Evolutionary conservation across 768 basidiomycete species (phyloP).

Genomic region (Clavulina sp.): DNA sequence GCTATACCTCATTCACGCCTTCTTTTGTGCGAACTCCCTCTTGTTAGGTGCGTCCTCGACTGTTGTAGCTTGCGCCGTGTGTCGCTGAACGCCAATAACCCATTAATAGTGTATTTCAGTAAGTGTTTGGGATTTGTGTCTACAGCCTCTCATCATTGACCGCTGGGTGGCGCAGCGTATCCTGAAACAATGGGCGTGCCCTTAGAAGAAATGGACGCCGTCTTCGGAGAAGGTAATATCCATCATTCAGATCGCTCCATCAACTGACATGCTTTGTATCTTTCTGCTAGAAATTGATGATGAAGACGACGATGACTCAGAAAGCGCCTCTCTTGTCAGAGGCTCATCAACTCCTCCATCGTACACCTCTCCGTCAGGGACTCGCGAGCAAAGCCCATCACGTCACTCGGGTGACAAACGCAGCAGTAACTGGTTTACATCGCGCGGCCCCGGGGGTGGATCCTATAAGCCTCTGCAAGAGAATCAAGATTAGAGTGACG

Average conservation of each 20-base stretch:
- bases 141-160: no score
- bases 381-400: neutral
- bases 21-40: conserved; percentile 78
- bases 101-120: conserved; percentile 1
- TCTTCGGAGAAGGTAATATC: conserved; percentile 27
- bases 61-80: neutral
- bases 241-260: neutral
- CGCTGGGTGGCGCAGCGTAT: conserved; percentile 37
- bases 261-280: neutral
- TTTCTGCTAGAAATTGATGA: neutral
- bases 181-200: conserved; percentile 16
- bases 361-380: neutral
- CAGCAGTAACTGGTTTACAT: neutral
- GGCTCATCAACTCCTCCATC: neutral
- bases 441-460: neutral
- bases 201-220: conserved; percentile 19
- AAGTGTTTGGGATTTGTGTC: neutral
- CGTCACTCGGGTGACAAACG: neutral
- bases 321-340: conserved; percentile 6
- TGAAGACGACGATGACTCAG: conserved; percentile 3
- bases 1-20: conserved; percentile 89
- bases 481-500: no score
- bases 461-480: neutral
- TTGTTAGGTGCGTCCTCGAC: conserved; percentile 37
- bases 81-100: neutral